A percentile compares a stretch with the other conserved stretches of the same genome.
phyloP scores from a whole-genome alignment of 257 asterid species.

The Craterostigma plantagineum region DNA sequence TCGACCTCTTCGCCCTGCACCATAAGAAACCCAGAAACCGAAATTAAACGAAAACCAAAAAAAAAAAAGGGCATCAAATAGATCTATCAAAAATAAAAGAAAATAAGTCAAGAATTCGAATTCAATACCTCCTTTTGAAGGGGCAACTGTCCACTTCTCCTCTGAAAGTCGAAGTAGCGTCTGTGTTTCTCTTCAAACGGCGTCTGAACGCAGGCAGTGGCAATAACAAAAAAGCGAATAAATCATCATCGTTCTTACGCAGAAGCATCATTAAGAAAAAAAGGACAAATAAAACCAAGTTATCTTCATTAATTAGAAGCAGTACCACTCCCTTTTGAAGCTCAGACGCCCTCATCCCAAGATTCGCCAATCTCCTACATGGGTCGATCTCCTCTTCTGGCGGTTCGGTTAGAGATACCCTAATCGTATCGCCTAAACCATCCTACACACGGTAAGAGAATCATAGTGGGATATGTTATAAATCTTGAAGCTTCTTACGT shows the following conservation, averaged over 20 bases:
- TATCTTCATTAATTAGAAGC: neutral
- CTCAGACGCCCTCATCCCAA: slow-evolving; percentile 74
- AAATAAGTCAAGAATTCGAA: neutral
- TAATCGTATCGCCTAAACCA: slow-evolving; percentile 93
- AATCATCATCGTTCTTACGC: no score
- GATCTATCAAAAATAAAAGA: neutral
- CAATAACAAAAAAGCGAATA: neutral
- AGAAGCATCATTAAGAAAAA: no score
- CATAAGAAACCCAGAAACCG: slow-evolving; percentile 1
- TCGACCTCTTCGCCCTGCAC: slow-evolving; percentile 95
- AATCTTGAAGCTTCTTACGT: neutral
- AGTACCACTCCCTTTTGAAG: slow-evolving; percentile 99
- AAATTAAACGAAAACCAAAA: neutral
- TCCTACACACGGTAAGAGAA: slow-evolving; percentile 30
- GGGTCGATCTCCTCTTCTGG: slow-evolving; percentile 98
- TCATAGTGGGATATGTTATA: slow-evolving; percentile 1
- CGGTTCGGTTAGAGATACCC: slow-evolving; percentile 94
- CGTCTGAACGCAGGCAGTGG: slow-evolving; percentile 25
- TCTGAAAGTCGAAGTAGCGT: slow-evolving; percentile 89
- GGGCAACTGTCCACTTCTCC: slow-evolving; percentile 86
- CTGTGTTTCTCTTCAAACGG: slow-evolving; percentile 89
- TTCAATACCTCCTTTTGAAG: slow-evolving; percentile 64
- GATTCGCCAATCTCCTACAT: slow-evolving; percentile 89
- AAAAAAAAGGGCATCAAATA: neutral
- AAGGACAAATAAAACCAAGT: no score